Evolutionary conservation across 2,329 filamentous ascomycete genomes (phyloP), one percentile per base, ranked within the genome.

Genomic region (Diaporthe sp.): DNA sequence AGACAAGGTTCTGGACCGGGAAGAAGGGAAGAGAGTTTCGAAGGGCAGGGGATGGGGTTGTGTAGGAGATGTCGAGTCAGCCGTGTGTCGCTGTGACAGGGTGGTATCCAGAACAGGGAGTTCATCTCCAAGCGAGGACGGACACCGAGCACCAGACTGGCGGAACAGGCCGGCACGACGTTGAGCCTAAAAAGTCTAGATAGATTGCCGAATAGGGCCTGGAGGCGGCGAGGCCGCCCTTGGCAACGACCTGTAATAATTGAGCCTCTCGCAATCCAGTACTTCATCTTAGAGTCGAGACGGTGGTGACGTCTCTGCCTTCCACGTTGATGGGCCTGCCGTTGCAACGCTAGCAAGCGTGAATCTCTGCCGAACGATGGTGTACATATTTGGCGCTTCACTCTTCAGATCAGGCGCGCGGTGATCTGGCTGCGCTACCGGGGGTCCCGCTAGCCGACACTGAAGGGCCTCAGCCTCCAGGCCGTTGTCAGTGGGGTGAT

Each of bases 11-110:
- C 72, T 42, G 61, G 61, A 39, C 72, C 72, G 61, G 51, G 39
- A 47, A 49, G 61, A 55, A 49, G 28, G 34, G n/a, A 74, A 31
- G 55, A 47, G 61, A 51, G 51, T 70, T 55, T 55, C 65, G 47
- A 42, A 28, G 34, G 65, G 65, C 49, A 70, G 65, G 65, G 65
- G 51, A 55, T 55, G 31, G n/a, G 34, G 47, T 13, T 37, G 8
- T 70, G 65, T 55, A 55, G 49, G 65, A 70, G 49, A 53, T 55
- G 37, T 70, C 72, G 72, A 74, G 72, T 74, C 72, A 74, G 72
- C 65, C 49, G 31, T 44, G 42, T 68, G 72, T 68, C 20, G 51
- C 25, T 22, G 63, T 39, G 51, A 37, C 72, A 74, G 51, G 49
- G 39, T 47, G 12, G 34, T 4, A 39, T 63, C 51, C 72, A 68